Evolutionary conservation across 441 rosid species (phyloP), one percentile per base, ranked within the genome.

Genomic region (Gossypium schwendimanii): DNA sequence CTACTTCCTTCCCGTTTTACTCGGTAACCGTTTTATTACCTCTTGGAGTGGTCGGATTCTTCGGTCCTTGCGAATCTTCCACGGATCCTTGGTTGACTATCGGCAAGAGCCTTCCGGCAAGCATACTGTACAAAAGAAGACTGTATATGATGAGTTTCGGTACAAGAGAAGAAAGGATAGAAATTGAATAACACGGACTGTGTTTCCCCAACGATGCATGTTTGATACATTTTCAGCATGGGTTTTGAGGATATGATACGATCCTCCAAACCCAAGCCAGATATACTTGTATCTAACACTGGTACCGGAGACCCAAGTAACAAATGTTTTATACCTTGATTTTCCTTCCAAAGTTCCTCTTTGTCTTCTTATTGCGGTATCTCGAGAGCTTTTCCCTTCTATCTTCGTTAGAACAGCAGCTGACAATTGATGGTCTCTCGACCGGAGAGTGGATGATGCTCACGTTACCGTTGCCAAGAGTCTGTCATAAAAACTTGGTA

Each of bases 71-170:
- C 99, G 72, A 96, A 96, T 89, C 99, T 87, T 84, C 99, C 99
- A 7, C 99, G 93, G 76, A 96, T 80, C 84, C 98, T 88, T 1
- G 97, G 99, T 79, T 96, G 99, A 78, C 89, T 91, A 86, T 96
- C 99, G 0, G 99, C 98, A 3, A 96, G 94, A 47, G 97, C 96
- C 87, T 96, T 96, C 96, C 99, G 88, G 83, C 99, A 96, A 65
- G 98, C 99, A 84, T 96, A 96, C 99, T 96, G 85, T 18, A 79
- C 81, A 65, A 52, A 65, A 33, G 21, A 63, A 66, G 49, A 47
- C 45, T 23, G 21, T 18, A 60, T 23, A 59, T 55, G 1, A 67
- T 52, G 17, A 75, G 77, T 11, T 73, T 52, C 11, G 1, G n/a
- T 36, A 31, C 66, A 10, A 24, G 17, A 9, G 6, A 36, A 0